Percentiles rank a stretch among this genome's conserved stretches.
Conservation (phyloP, 306 rosid species). For the Inga leiocalycina region DNA sequence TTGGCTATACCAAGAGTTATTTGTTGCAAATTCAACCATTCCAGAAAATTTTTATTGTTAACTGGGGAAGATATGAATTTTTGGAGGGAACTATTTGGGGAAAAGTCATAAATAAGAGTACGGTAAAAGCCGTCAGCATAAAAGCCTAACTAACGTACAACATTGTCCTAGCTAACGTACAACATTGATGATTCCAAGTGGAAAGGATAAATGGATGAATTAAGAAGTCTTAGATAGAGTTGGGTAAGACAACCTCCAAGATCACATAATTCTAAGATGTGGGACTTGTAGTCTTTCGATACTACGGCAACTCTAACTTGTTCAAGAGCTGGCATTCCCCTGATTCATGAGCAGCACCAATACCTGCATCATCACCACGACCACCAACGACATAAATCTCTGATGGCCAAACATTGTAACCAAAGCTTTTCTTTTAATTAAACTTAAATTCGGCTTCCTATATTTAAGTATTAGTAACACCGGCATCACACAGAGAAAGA, state of each 20-base stretch:
- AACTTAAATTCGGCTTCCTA: not conserved
- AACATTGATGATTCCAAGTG: not conserved
- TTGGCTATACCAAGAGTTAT: not conserved
- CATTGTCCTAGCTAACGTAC: not conserved
- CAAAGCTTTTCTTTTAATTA: not conserved
- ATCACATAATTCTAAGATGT: not conserved
- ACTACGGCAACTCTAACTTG: not conserved
- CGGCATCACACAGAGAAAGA: not conserved
- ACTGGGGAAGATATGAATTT: not conserved
- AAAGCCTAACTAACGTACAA: not conserved
- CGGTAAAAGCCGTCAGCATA: not conserved
- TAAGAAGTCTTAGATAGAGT: not conserved
- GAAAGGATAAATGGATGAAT: conserved; percentile 3
- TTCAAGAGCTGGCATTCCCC: not conserved
- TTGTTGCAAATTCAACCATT: not conserved
- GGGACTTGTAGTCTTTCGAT: not conserved
- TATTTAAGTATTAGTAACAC: not conserved
- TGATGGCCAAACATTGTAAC: not conserved
- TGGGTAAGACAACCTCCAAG: not conserved
- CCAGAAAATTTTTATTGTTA: not conserved
- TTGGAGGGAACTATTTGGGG: not conserved
- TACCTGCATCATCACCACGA: not conserved
- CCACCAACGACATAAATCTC: not conserved
- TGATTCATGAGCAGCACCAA: not conserved
- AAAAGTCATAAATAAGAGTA: not conserved